Evolutionary conservation across 2,329 filamentous ascomycete species (phyloP), one percentile per base, ranked within the genome.

Genomic region (Dothidotthia symphoricarpi): DNA sequence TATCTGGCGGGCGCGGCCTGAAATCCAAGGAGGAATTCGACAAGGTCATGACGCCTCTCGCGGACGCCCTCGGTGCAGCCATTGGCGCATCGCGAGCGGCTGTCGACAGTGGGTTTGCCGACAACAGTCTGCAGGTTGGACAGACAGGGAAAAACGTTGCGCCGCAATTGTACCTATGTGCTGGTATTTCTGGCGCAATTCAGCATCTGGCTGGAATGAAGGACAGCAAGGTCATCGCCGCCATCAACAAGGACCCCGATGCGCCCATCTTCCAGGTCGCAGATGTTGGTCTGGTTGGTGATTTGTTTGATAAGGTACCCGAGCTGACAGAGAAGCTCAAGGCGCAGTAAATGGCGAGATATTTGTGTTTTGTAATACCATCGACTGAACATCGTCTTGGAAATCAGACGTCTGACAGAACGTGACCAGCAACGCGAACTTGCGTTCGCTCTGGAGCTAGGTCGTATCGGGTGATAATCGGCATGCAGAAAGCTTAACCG

Each of bases 161-260:
- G 31, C 93, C 93, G 43, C 85, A 98, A 69, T 75, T 98, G 45
- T 98, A 98, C 67, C 78, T 98, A 54, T 94, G 89, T 36, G 90
- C 91, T 10, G 93, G 93, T 62, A 97, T 98, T 57, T 95, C 88
- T 7, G 93, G 93, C 36, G 93, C 93, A 15, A 98, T 98, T 56
- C 93, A 98, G 73, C 93, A 98, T 75, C 71, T 98, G 70, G 93
- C 93, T 22, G 93, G 93, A 64, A 98, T 98, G 93, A 98, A 98
- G 79, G 93, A 98, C 66, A 96, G 89, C 75, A 98, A 98, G 75
- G 93, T 98, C 42, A 98, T 98, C 72, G 93, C 91, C 15, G 88
- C 88, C 11, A 97, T 98, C 64, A 98, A 98, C 77, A 98, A 98
- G 75, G 93, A 98, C 63, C 75, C 83, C 4, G 93, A 98, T 69